Conservation (phyloP, 2,329 filamentous ascomycete species). For the Verticillium albo-atrum region DNA sequence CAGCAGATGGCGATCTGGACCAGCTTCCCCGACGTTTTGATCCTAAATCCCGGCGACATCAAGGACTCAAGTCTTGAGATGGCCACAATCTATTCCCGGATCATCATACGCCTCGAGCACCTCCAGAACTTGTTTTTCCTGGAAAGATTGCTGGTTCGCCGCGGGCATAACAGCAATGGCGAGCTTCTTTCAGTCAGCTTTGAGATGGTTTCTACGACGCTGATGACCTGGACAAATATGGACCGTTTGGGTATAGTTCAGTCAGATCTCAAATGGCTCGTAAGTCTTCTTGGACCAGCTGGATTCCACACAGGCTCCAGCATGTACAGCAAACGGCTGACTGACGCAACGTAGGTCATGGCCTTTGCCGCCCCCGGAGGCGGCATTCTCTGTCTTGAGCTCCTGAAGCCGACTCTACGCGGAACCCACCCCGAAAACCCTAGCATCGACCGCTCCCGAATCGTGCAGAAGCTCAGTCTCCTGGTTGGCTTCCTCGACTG, state of each 20-base stretch:
- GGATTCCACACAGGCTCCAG: too few species aligned
- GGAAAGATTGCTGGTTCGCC: conserved; percentile 49
- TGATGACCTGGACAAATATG: conserved; percentile 45
- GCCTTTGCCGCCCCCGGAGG: conserved; percentile 43
- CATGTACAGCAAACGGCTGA: too few species aligned
- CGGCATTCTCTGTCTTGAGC: conserved; percentile 45
- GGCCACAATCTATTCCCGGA: conserved; percentile 33
- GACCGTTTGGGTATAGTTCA: conserved; percentile 36
- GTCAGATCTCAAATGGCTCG: conserved; percentile 45
- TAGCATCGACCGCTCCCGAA: conserved; percentile 38
- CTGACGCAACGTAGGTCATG: conserved; percentile 32
- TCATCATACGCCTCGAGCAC: conserved; percentile 44
- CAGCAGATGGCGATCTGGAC: conserved; percentile 25
- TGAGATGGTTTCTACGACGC: conserved; percentile 40
- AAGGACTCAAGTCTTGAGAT: conserved; percentile 23
- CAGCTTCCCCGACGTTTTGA: conserved; percentile 32
- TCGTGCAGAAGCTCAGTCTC: conserved; percentile 47
- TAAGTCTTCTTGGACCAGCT: conserved; percentile 17
- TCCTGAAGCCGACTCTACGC: conserved; percentile 25
- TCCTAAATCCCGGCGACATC: conserved; percentile 31
- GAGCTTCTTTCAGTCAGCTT: conserved; percentile 39
- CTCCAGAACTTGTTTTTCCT: conserved; percentile 56
- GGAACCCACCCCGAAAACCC: conserved; percentile 24
- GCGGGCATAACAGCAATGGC: conserved; percentile 28
- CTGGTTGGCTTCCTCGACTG: conserved; percentile 47